Base-by-base conservation (phyloP, 78 protist species). In the Monosiga brevicollis region DNA sequence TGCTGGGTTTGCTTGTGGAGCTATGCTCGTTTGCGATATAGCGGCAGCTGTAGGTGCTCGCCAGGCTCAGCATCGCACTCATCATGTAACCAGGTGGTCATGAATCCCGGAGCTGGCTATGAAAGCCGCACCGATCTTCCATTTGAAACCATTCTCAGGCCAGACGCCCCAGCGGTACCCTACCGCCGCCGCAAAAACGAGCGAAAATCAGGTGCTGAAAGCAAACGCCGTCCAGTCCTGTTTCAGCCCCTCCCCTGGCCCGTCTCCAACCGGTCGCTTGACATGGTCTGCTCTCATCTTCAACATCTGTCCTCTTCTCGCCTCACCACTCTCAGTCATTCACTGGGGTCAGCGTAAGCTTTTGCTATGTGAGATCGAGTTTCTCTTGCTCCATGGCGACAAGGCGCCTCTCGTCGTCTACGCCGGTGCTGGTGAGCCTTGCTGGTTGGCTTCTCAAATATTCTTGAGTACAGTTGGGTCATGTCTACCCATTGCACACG, bases 341-440 rank as follows among this genome's bases (percentile, higher is more conserved):
- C 92, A 89, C 84, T 87, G 90, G 90, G 85, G 85, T 1, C 83
- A 87, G 86, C 73, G 90, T n/a, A 87, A 87, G 84, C 74, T 87
- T n/a, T 82, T 83, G 29, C 0, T 87, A 42, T 15, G n/a, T 49
- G 90, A 87, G 80, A 41, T 79, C 32, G 90, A 87, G 73, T 83
- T 87, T 39, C 87, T 87, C 32, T 22, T 79, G 1, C 62, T 11
- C 32, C 29, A 39, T 35, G 75, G 41, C 0, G 36, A 10, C 15
- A 35, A 1, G 3, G 76, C 11, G 9, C 23, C 0, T 10, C 1
- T 10, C 0, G 86, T 82, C 34, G 43, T 87, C 35, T 82, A 82
- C 42, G 84, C 80, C 6, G 38, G 22, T 20, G 34, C 24, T 26
- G 62, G 62, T 49, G 62, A 49, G 62, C 62, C 6, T 49, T 6